Evolutionary conservation across 2,329 filamentous ascomycete genomes (phyloP), one percentile per base, ranked within the genome.

Genomic region (Ophiostoma novo-ulmi): DNA sequence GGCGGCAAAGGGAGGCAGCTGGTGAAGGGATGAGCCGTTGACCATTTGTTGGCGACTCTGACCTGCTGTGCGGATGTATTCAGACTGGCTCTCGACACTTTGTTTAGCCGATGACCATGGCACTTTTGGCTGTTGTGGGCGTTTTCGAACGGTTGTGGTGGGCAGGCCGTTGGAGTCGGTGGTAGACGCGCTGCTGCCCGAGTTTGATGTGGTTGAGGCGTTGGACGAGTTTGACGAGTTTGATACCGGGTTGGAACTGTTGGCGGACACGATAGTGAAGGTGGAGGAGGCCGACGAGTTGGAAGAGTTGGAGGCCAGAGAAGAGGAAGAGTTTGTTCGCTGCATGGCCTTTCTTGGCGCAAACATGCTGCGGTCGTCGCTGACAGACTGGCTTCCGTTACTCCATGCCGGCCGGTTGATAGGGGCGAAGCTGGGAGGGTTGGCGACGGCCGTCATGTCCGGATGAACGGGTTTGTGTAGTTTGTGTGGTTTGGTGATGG

Each of bases 251-350:
- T 17, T 13, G 20, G 36, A 58, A 35, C 85, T 83, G 77, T 87
- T 83, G 71, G 87, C 85, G 55, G 87, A 85, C 73, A 91, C 82
- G 31, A 75, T 72, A 70, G 90, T 91, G 3, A 89, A 88, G 70
- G 90, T 91, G 39, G 74, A 74, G 1, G 89, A 88, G 71, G 81
- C 81, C 41, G 88, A 89, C 0, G 84, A 82, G 58, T 83, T 87
- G 67, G 88, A 89, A 0, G 84, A 82, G 55, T 83, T 87, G 68
- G 88, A 88, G 17, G 92, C 91, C 74, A 96, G 85, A 65, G 94
- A 97, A 4, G 93, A 97, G 71, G 93, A 95, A 48, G 94, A 98
- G 83, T 93, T 97, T 77, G 90, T 90, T 79, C 94, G 89, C 79
- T 94, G 92, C 73, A 93, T 85, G 78, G 86, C 89, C 82, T 97